These are phyloP conservation scores for Solanum hybrid DNA, from an alignment of 305 asterid genomes.

Conservation along the genomic window DNA sequence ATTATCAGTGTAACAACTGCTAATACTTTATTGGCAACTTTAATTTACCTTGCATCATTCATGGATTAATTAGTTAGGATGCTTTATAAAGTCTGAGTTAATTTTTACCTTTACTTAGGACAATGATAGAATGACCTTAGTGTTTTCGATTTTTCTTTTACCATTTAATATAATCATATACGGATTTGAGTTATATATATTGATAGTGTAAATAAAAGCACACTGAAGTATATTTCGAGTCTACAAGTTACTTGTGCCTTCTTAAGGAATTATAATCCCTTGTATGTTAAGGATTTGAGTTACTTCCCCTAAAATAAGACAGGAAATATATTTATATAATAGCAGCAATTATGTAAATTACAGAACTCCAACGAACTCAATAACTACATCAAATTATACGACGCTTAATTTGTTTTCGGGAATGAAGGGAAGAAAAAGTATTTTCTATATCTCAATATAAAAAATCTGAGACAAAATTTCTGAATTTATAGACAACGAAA, in stretches of 20 bases:
- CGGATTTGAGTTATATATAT: background rate
- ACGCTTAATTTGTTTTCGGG: background rate
- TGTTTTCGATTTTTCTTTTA: background rate
- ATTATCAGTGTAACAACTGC: background rate
- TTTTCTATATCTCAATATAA: background rate
- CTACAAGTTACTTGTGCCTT: background rate
- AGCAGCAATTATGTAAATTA: too few species aligned
- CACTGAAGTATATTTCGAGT: background rate
- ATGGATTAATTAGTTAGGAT: background rate
- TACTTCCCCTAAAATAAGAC: background rate
- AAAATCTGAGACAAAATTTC: background rate
- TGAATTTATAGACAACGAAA: background rate
- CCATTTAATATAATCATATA: background rate
- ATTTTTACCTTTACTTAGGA: background rate
- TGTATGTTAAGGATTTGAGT: background rate
- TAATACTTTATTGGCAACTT: background rate
- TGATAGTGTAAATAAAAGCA: background rate
- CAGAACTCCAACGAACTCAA: too few species aligned
- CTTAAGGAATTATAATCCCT: background rate
- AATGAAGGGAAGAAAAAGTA: background rate
- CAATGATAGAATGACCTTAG: background rate
- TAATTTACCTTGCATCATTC: background rate
- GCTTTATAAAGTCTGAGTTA: background rate
- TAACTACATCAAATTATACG: rapidly evolving
- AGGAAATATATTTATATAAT: too few species aligned